phyloP scores from a whole-genome alignment of 116 monocot species.

The Iris pallida region DNA sequence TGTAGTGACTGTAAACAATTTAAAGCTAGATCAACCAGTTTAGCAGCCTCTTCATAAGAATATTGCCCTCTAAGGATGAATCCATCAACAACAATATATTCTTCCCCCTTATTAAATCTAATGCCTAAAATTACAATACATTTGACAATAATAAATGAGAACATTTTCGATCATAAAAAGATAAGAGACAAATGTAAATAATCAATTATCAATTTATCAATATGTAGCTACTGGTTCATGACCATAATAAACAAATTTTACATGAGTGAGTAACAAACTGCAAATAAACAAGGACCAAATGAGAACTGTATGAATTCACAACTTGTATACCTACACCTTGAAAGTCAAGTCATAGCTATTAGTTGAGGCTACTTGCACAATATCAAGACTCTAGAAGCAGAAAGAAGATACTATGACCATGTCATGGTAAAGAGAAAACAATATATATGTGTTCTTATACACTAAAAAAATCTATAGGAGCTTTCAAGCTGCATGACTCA shows the following conservation, averaged over 20 bases:
- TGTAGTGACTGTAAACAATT: too few species aligned
- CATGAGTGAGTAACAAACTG: neutral
- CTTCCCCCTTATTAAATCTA: slow-evolving; percentile 88
- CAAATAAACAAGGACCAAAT: neutral
- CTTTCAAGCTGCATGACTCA: too few species aligned
- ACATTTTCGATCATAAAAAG: too few species aligned
- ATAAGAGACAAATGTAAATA: neutral
- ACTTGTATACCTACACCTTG: too few species aligned
- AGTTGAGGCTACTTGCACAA: too few species aligned
- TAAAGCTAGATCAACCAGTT: slow-evolving; percentile 70
- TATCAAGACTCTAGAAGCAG: too few species aligned
- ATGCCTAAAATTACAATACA: slow-evolving; percentile 36
- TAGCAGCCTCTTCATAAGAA: slow-evolving; percentile 77
- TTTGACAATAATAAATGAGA: too few species aligned
- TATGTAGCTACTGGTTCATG: neutral
- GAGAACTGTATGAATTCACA: neutral
- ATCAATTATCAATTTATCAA: neutral
- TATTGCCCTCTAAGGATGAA: slow-evolving; percentile 89
- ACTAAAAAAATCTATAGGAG: too few species aligned
- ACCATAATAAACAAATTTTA: neutral
- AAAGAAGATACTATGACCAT: too few species aligned
- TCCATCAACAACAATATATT: slow-evolving; percentile 73
- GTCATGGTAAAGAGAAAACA: too few species aligned
- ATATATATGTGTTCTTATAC: too few species aligned
- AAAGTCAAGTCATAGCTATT: too few species aligned